These are phyloP conservation scores for Ormosia emarginata DNA, from an alignment of 306 rosid species.

Conservation along the genomic window DNA sequence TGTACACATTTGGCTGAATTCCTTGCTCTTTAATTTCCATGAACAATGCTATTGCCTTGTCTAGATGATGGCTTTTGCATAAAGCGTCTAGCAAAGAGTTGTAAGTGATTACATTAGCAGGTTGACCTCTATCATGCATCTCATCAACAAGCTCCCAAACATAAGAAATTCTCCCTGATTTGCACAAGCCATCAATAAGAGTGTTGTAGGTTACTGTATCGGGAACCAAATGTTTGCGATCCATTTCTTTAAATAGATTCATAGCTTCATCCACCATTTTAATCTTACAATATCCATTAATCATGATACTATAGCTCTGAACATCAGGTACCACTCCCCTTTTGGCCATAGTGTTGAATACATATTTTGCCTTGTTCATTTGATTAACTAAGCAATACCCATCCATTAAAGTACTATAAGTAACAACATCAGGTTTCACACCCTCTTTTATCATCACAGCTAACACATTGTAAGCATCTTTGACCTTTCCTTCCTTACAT, in stretches of 20 bases:
- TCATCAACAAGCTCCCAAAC: background rate
- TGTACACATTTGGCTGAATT: background rate
- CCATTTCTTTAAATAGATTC: background rate
- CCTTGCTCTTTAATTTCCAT: background rate
- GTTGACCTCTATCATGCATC: background rate
- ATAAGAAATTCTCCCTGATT: background rate
- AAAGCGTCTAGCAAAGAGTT: background rate
- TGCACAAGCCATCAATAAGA: background rate
- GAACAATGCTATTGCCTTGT: background rate
- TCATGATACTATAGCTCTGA: background rate
- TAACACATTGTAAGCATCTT: background rate
- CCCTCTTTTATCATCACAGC: background rate
- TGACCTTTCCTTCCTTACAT: slow-evolving; percentile 13
- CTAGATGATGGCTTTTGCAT: background rate
- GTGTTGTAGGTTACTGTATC: background rate
- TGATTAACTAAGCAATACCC: slow-evolving; percentile 10
- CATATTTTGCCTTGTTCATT: background rate
- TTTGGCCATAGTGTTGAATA: background rate
- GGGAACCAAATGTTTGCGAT: background rate
- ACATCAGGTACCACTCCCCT: background rate
- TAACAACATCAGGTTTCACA: background rate
- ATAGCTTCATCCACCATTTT: slow-evolving; percentile 12
- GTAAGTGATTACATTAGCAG: background rate
- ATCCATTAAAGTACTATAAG: slow-evolving; percentile 13
- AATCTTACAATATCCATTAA: background rate